Evolutionary conservation across 305 asterid genomes (phyloP).

Genomic region (Fraxinus ornus): DNA sequence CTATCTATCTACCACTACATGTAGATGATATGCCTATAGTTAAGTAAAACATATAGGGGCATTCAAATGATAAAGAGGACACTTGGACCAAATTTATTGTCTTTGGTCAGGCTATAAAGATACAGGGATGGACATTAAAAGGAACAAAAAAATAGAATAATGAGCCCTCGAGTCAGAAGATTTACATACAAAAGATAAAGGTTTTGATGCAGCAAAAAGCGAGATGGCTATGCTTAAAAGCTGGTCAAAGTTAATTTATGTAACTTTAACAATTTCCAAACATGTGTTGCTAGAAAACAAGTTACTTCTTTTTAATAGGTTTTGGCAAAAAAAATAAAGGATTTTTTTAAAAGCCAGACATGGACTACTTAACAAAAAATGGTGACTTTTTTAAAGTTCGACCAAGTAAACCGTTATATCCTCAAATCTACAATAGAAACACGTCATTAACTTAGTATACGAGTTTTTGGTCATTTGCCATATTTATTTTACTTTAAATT

Average conservation of each 20-base stretch:
- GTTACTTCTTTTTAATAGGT: background rate
- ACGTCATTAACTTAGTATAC: background rate
- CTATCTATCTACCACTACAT: background rate
- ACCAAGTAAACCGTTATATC: background rate
- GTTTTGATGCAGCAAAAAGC: background rate
- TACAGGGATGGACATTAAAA: background rate
- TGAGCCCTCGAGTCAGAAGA: background rate
- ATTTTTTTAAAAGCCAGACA: background rate
- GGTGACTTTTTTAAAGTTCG: background rate
- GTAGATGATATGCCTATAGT: background rate
- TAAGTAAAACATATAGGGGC: background rate
- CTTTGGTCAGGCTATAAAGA: background rate
- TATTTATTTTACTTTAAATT: background rate
- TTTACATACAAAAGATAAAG: background rate
- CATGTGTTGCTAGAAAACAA: background rate
- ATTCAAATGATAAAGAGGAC: background rate
- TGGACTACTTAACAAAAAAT: background rate
- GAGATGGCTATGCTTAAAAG: background rate
- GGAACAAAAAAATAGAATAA: background rate
- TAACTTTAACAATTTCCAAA: background rate
- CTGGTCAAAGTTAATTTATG: background rate
- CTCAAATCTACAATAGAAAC: background rate
- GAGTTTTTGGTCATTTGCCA: background rate
- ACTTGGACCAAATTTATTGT: background rate
- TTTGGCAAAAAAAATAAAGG: background rate